phyloP scores from a whole-genome alignment of 495 filamentous ascomycete genomes.

The Lindgomyces ingoldianus region DNA sequence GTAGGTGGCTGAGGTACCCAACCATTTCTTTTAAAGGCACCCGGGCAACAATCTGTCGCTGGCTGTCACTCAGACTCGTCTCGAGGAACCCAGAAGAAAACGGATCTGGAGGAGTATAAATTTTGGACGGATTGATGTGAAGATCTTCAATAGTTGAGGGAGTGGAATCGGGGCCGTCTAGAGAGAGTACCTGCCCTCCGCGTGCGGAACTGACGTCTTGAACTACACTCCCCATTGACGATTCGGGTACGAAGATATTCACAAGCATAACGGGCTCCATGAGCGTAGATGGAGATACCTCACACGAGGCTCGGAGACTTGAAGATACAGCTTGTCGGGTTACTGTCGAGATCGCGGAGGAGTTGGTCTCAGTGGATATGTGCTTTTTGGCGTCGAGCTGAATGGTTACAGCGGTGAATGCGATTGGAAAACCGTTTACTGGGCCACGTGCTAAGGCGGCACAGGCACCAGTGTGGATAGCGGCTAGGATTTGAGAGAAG shows the following conservation, averaged over 20 bases:
- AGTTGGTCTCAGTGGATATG: constrained; percentile 66
- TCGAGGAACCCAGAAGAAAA: constrained; percentile 56
- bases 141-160: constrained; percentile 38
- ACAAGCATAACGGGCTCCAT: constrained; percentile 94
- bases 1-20: constrained; percentile 86
- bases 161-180: constrained; percentile 47
- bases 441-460: constrained; percentile 86
- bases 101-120: constrained; percentile 85
- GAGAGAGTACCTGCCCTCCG: constrained; percentile 81
- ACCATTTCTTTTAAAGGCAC: constrained; percentile 97
- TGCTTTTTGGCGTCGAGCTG: constrained; percentile 66
- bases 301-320: constrained; percentile 53
- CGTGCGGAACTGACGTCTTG: constrained; percentile 82
- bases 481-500: constrained; percentile 57
- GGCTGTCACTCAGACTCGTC: constrained; percentile 26
- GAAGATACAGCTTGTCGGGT: constrained; percentile 68
- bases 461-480: constrained; percentile 75
- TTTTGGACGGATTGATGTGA: constrained; percentile 62
- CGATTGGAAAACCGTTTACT: constrained; percentile 71
- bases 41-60: constrained; percentile 71
- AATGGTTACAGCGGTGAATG: constrained; percentile 66
- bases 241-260: constrained; percentile 79
- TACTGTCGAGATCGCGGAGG: constrained; percentile 75
- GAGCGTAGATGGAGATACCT: constrained; percentile 60
- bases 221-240: constrained; percentile 77